Conservation (phyloP, 179 eudicot species). For the Kewa caespitosa region DNA sequence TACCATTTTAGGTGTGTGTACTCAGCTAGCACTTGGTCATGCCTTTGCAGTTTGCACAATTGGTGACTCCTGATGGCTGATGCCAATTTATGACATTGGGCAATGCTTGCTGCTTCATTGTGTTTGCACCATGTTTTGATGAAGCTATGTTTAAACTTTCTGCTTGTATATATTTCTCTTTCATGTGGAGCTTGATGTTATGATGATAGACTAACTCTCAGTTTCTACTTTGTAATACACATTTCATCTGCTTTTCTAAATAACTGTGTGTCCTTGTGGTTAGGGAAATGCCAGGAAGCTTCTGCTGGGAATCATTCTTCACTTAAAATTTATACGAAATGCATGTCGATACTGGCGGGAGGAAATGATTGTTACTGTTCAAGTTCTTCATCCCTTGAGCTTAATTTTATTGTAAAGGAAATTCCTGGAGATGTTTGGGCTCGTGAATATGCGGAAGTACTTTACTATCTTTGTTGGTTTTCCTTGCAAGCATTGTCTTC, state of each 20-base stretch:
- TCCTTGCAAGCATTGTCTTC: conserved; percentile 42
- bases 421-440: conserved; percentile 59
- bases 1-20: no score
- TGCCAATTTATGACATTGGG: not conserved
- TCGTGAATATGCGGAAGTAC: conserved; percentile 59
- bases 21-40: not conserved
- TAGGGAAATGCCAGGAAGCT: conserved; percentile 61
- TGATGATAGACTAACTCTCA: not conserved
- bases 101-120: not conserved
- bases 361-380: conserved; percentile 49
- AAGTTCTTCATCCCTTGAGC: conserved; percentile 28
- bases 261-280: conserved; percentile 10
- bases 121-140: not conserved
- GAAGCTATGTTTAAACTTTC: not conserved
- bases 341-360: conserved; percentile 56
- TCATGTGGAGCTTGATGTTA: not conserved
- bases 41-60: not conserved
- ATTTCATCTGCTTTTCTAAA: not conserved
- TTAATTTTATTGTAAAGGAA: conserved; percentile 50
- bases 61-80: not conserved
- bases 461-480: conserved; percentile 63
- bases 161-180: not conserved
- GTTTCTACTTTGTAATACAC: not conserved
- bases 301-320: conserved; percentile 45
- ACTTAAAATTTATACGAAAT: conserved; percentile 45